These are phyloP conservation scores for Boletales sp. DNA, from an alignment of 768 basidiomycete genomes.

Conservation along the genomic window DNA sequence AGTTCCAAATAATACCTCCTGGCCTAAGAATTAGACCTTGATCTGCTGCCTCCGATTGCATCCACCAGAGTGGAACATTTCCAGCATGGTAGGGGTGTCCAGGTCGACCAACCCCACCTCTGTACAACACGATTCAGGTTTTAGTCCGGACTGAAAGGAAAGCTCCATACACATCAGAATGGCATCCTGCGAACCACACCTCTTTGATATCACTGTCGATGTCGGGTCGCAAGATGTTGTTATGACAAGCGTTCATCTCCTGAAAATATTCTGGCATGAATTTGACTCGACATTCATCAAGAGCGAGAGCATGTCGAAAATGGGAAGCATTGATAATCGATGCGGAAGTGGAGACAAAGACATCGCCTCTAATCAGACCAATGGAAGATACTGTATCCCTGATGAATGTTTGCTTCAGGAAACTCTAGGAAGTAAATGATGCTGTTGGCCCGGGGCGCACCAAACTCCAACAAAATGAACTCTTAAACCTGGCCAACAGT, in stretches of 20 bases:
- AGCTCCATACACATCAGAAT: not conserved
- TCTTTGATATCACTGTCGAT: not conserved
- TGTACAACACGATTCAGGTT: not conserved
- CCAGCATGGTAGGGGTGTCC: constrained; percentile 1
- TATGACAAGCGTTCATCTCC: not conserved
- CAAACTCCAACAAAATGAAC: constrained; percentile 31
- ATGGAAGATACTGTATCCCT: not conserved
- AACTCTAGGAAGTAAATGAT: not conserved
- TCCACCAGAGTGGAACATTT: not conserved
- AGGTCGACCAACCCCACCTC: not conserved
- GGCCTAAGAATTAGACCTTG: not conserved
- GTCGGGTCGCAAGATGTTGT: not conserved
- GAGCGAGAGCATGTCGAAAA: constrained; percentile 1
- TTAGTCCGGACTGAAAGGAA: not conserved
- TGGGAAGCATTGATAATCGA: not conserved
- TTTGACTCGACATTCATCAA: constrained; percentile 1
- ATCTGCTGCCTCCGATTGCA: not conserved
- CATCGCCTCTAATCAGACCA: not conserved
- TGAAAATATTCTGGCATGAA: not conserved
- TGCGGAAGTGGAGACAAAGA: not conserved
- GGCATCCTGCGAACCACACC: constrained; percentile 2
- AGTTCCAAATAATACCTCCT: not conserved
- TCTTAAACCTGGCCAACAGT: constrained; percentile 17
- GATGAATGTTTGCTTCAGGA: not conserved
- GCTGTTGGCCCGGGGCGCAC: constrained; percentile 4